Base-by-base conservation (phyloP, 2,329 filamentous ascomycete genomes). In the Alternaria consortialis region DNA sequence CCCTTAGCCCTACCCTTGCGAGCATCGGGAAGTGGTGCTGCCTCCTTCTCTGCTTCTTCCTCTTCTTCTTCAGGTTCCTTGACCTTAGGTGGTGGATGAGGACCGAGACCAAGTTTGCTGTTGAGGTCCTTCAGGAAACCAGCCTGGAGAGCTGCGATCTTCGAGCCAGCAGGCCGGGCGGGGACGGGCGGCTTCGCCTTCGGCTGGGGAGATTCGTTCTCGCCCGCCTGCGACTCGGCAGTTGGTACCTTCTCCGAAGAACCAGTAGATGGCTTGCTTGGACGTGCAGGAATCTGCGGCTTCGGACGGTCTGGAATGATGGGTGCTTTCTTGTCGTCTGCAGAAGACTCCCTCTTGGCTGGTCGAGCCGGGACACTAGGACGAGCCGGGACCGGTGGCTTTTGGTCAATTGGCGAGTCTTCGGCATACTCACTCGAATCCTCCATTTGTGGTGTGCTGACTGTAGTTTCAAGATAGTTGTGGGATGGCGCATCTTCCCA, bases 401-500 rank as follows among this genome's bases (percentile, higher is more conserved):
- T 77, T 17, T 75, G 74, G 2, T 62, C 64, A 1, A 69, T 63
- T 5, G 75, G 74, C 7, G 74, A 73, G 11, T 77, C 75, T 17
- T 76, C 75, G 8, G 72, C 74, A 46, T 77, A 77, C 48, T 81
- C 79, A 29, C 75, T 77, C 25, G 78, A 79, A 63, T 85, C 83
- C 23, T 82, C 81, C 3, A 85, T 83, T 29, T 84, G 81, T 56
- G 85, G 86, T 40, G 68, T 71, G 61, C 76, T 80, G 51, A 96
- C 89, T 0, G 90, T 94, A 0, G 94, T 91, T 72, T 93, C 88
- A 20, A 96, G 85, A 65, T 91, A 86, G 58, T 91, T 86, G 72
- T 92, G 94, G 70, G 97, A 93, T 1, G 94, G 94, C 0, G 87
- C 89, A 77, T 98, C 94, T 80, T 98, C 94, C 94, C 94, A 97